Base-by-base conservation (phyloP, 2,329 filamentous ascomycete species). In the Fusarium euwallaceae region DNA sequence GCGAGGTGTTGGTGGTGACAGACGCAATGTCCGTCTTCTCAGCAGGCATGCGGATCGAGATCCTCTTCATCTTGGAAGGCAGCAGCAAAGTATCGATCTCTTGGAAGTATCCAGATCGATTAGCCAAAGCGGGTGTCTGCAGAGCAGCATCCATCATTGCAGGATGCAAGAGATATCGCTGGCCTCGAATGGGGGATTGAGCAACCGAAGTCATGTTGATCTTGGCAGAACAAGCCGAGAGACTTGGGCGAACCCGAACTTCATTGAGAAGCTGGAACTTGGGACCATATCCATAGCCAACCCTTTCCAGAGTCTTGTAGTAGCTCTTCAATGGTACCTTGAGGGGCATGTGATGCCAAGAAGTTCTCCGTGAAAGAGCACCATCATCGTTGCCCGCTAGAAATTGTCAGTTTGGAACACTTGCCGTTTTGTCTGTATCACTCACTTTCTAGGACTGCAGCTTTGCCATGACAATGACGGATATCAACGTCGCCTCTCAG, bases 81-180 rank as follows among this genome's bases (percentile, higher is more conserved):
- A 77, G 48, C 17, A 77, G 60, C 3, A 77, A 11, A 3, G 75
- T 74, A n/a, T 77, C 75, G 2, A 77, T 77, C 64, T 77, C 75
- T 64, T 77, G 75, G 68, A 76, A 77, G 37, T 69, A 48, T 0
- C 75, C 75, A 8, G 75, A 77, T 11, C 75, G 75, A 34, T 77
- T 77, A 3, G 75, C 70, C 27, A 77, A 39, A 4, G 75, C 75
- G 14, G 75, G 75, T 16, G 75, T 77, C 60, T 77, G 75, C 2
- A 77, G 68, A 56, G 75, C 75, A 2, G 75, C 75, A 66, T 77
- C 75, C 75, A 77, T 77, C 73, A 77, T 77, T 3, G 75, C 75
- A 3, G 75, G 75, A 51, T 77, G 75, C 12, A 77, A 62, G 7
- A 77, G 71, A 34, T 77, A 77, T 10, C 75, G 62, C 64, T 77